These are phyloP conservation scores for Scleroderma bovista DNA, from an alignment of 768 basidiomycete species.

Conservation along the genomic window DNA sequence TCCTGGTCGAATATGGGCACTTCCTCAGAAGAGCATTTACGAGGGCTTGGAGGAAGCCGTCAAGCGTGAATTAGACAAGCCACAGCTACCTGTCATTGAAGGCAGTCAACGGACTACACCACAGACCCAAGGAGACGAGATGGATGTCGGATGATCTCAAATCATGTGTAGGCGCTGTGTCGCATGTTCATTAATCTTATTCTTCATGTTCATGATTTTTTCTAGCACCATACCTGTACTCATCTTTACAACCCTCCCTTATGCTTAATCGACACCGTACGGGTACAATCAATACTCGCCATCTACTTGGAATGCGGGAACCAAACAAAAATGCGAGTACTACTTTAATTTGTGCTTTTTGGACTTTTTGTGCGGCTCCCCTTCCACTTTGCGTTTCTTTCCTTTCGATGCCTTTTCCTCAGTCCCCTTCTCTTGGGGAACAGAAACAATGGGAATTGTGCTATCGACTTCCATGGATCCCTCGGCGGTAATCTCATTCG, in stretches of 20 bases:
- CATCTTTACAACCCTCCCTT: slow-evolving; percentile 13
- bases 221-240: slow-evolving; percentile 17
- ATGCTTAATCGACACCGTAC: slow-evolving; percentile 9
- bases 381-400: slow-evolving; percentile 45
- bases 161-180: slow-evolving; percentile 1
- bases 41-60: slow-evolving; percentile 69
- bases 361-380: slow-evolving; percentile 40
- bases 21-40: slow-evolving; percentile 72
- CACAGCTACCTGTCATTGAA: slow-evolving; percentile 16
- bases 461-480: slow-evolving; percentile 21
- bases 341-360: slow-evolving; percentile 39
- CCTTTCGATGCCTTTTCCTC: slow-evolving; percentile 23
- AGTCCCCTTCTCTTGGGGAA: slow-evolving; percentile 1
- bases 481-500: background rate
- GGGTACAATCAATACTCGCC: background rate
- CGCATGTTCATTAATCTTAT: slow-evolving; percentile 18
- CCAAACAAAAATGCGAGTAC: background rate
- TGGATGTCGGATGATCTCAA: slow-evolving; percentile 57
- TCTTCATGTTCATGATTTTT: slow-evolving; percentile 23
- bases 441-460: slow-evolving; percentile 10
- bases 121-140: slow-evolving; percentile 48
- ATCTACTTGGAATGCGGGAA: background rate
- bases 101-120: slow-evolving; percentile 25
- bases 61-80: slow-evolving; percentile 28
- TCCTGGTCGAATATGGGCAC: slow-evolving; percentile 72